Base-by-base conservation (phyloP, 2,329 filamentous ascomycete genomes). In the Samsoniella hepiali region DNA sequence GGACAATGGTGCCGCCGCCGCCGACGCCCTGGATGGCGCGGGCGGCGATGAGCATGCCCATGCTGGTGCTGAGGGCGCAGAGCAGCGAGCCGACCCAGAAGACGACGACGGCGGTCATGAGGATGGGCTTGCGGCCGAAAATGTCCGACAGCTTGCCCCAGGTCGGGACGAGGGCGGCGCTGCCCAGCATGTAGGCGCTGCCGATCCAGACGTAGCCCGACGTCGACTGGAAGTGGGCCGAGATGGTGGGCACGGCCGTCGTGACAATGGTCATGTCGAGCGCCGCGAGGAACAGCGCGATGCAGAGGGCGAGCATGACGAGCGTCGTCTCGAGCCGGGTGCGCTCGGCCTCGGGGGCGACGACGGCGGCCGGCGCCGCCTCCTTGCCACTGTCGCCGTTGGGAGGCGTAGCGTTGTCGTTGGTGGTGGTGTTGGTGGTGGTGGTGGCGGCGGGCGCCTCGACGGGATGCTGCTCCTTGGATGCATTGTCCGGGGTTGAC, bases 181-280 rank as follows among this genome's bases (percentile, higher is more conserved):
- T 88, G 62, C 87, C 88, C 11, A 93, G 83, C 7, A 92, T 79
- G 70, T 90, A 94, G 3, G 89, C 86, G 44, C 84, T 86, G 15
- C 90, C 90, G 65, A 94, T 88, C 91, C 90, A 93, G 58, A 88
- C 84, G 75, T 93, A 93, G 31, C 89, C 90, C 17, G 84, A 78
- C 3, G 85, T 85, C 6, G 89, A 90, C 51, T 86, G 71, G 65
- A 93, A 84, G 65, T 89, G 80, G 40, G 76, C 75, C 5, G 84
- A 81, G 66, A 91, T 90, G 15, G 85, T 86, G 0, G 88, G 88
- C 5, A 90, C 79, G 6, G 88, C 86, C 0, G 88, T 90, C 11
- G 88, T 82, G 68, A 91, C 79, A 70, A 90, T 88, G 36, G 86
- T 89, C 58, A 81, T 76, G 69, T 85, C 83, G 59, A 85, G 76